Base-by-base conservation (phyloP, 2,329 filamentous ascomycete species). In the Trichoderma pleuroti region DNA sequence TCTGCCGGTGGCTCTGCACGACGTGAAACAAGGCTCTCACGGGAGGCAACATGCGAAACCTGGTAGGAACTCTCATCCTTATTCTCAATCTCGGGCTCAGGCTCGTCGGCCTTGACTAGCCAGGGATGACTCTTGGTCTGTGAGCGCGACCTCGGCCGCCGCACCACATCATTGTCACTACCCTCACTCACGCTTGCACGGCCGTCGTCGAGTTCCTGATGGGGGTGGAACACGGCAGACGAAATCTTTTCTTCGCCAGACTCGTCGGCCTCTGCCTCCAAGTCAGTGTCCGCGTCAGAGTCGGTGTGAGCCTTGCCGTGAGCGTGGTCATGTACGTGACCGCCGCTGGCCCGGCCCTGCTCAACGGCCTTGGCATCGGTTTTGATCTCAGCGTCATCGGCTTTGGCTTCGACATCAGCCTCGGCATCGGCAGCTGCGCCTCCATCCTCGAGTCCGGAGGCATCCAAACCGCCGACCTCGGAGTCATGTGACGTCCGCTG, bases 171-270 rank as follows among this genome's bases (percentile, higher is more conserved):
- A 78, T 74, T 80, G 49, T 77, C 77, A 70, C 75, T 69, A 68
- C 79, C 76, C 70, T 80, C 79, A 14, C 75, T 73, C 68, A 77
- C 76, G 71, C 73, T 73, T 69, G 74, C 72, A 66, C 80, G 77
- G 59, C 78, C 74, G 62, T 81, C 80, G 59, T 76, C 84, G 52
- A 84, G 80, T 57, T 85, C 86, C 75, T 93, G 90, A 82, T 95
- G 93, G 54, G 93, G 93, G 61, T 94, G 85, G 78, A 96, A 96
- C 52, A 94, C 86, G 28, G 93, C 93, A 36, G 92, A 95, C n/a
- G 92, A 93, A 73, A 96, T 94, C 80, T 95, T 93, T 79, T 96
- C 93, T 78, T 92, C 90, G 71, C 92, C 91, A 16, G 92, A 94
- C 70, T 88, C 86, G 52, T 89, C 86, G 21, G 74, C 75, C 24